Conservation (phyloP, 1,284 basidiomycete species). For the Marasmius fiardii region DNA sequence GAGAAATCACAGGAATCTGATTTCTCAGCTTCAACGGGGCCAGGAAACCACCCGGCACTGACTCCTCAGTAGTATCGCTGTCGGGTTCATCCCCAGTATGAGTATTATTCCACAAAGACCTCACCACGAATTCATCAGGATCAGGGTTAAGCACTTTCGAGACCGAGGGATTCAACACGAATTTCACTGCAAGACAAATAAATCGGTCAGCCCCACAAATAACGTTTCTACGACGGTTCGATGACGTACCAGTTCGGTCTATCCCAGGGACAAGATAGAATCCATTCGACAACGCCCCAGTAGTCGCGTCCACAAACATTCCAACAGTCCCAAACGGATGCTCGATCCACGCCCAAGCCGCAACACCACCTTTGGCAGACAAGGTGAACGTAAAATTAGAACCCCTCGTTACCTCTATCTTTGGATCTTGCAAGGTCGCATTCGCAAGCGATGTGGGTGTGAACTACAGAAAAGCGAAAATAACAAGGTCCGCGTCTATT, state of each 20-base stretch:
- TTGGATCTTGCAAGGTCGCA: constrained; percentile 43
- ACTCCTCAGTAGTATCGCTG: too few species aligned
- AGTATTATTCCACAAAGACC: constrained; percentile 58
- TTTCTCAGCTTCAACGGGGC: neutral
- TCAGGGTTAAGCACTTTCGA: constrained; percentile 34
- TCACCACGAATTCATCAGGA: constrained; percentile 45
- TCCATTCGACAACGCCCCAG: constrained; percentile 42
- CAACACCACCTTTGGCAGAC: constrained; percentile 51
- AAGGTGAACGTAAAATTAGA: constrained; percentile 45
- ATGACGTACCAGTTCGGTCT: constrained; percentile 43
- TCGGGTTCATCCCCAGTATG: too few species aligned
- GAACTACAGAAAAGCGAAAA: constrained; percentile 33
- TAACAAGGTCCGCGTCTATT: neutral
- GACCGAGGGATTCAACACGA: constrained; percentile 35
- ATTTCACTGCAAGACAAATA: constrained; percentile 34
- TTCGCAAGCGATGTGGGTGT: constrained; percentile 47
- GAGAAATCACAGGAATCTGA: too few species aligned
- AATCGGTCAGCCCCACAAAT: neutral
- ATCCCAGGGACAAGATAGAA: constrained; percentile 53
- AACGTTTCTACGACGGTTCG: neutral
- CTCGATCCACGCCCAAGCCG: constrained; percentile 57
- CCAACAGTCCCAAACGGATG: constrained; percentile 53
- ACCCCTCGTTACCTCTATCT: constrained; percentile 33
- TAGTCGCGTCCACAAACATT: constrained; percentile 43
- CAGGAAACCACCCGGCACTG: neutral